phyloP scores from a whole-genome alignment of 345 rosid genomes.

The Sonneratia alba region DNA sequence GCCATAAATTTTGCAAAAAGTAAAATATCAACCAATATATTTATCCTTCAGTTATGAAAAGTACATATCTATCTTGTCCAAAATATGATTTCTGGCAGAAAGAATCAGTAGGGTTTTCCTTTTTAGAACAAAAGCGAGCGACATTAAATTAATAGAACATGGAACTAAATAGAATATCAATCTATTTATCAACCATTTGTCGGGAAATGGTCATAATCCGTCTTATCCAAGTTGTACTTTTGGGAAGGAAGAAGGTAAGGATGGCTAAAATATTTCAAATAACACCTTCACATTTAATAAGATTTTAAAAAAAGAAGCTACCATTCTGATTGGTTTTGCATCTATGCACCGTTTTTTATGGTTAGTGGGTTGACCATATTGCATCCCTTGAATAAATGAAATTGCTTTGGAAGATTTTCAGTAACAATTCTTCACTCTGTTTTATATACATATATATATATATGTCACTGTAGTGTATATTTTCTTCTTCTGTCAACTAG shows the following conservation, averaged over 20 bases:
- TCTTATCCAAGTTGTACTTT: not conserved
- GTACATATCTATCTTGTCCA: too few relatives aligned
- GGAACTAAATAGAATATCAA: not conserved
- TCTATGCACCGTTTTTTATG: not conserved
- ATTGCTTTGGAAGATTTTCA: not conserved
- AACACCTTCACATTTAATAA: not conserved
- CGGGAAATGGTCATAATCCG: not conserved
- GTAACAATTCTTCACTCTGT: not conserved
- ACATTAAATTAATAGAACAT: not conserved
- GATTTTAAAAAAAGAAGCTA: not conserved
- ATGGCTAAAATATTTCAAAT: not conserved
- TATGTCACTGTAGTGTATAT: not conserved
- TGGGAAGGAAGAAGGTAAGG: not conserved
- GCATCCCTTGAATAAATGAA: not conserved
- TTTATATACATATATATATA: not conserved
- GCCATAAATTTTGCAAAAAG: too few relatives aligned
- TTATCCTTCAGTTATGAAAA: too few relatives aligned
- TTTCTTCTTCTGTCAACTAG: not conserved
- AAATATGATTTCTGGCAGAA: too few relatives aligned
- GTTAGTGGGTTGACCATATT: too few relatives aligned
- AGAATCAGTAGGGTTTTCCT: too few relatives aligned
- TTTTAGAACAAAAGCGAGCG: not conserved
- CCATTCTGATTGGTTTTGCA: not conserved
- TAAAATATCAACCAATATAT: too few relatives aligned
- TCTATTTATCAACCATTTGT: not conserved